Percentiles rank a stretch among this genome's conserved stretches.
Conservation (phyloP, 345 rosid genomes). For the Gossypium mustelinum region DNA sequence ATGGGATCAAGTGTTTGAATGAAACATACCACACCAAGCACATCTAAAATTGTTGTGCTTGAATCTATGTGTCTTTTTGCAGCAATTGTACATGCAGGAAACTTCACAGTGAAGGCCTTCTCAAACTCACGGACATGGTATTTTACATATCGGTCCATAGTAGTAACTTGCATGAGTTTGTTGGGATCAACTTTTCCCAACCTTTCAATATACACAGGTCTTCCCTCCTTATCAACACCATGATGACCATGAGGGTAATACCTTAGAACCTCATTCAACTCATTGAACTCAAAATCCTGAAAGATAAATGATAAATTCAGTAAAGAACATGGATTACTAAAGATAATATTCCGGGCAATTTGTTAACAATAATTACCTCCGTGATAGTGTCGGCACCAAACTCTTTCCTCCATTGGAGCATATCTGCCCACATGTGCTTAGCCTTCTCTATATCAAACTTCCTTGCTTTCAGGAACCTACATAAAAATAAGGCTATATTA, state of each 20-base stretch:
- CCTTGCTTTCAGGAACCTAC: conserved; percentile 87
- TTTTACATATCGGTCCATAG: conserved; percentile 78
- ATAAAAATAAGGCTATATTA: not conserved
- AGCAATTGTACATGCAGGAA: conserved; percentile 85
- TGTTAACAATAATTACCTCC: conserved; percentile 43
- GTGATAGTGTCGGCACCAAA: conserved; percentile 73
- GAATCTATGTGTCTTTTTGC: conserved; percentile 96
- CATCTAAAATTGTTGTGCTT: conserved; percentile 94
- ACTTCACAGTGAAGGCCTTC: conserved; percentile 72
- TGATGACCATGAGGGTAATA: conserved; percentile 94
- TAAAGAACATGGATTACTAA: not conserved
- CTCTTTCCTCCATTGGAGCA: conserved; percentile 94
- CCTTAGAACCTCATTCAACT: conserved; percentile 67
- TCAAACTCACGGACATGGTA: conserved; percentile 94
- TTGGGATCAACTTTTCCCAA: conserved; percentile 88
- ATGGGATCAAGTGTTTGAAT: conserved; percentile 6
- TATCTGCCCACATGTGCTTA: conserved; percentile 97
- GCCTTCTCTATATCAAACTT: conserved; percentile 87
- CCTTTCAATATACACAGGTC: conserved; percentile 89
- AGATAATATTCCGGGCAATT: conserved; percentile 14
- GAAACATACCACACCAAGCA: conserved; percentile 87
- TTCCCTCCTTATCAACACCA: conserved; percentile 96
- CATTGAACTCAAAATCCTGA: conserved; percentile 91
- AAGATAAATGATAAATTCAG: conserved; percentile 15
- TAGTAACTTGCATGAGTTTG: conserved; percentile 82